Evolutionary conservation across 2,329 filamentous ascomycete genomes (phyloP).

Genomic region (Fusarium keratoplasticum): DNA sequence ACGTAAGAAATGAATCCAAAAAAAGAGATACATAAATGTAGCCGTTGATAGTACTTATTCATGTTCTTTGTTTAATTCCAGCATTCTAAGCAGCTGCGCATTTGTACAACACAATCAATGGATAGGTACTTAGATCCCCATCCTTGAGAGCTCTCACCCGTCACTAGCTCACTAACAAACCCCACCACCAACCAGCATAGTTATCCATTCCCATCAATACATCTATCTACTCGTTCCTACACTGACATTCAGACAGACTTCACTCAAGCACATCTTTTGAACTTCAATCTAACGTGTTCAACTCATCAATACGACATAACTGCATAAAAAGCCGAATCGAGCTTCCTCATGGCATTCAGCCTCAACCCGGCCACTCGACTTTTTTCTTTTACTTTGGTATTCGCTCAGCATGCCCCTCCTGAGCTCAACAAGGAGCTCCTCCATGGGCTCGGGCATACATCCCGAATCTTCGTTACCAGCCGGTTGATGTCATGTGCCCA

Average conservation of each 20-base stretch:
- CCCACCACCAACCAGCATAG: not conserved
- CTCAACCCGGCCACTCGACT: constrained; percentile 51
- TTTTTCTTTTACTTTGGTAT: constrained; percentile 49
- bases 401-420: constrained; percentile 48
- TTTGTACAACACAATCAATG: not conserved
- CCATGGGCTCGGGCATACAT: constrained; percentile 43
- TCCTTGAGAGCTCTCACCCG: not conserved
- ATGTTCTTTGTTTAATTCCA: not conserved
- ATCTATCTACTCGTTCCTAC: not conserved
- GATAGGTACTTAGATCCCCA: not conserved
- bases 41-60: not conserved
- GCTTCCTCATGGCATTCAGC: constrained; percentile 52
- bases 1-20: not conserved
- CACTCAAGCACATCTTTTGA: constrained; percentile 8
- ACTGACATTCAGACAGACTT: not conserved
- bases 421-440: constrained; percentile 41
- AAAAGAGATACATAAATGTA: not conserved
- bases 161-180: not conserved
- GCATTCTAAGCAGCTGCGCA: not conserved
- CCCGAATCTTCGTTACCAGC: constrained; percentile 49
- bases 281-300: constrained; percentile 52
- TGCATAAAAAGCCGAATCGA: constrained; percentile 55
- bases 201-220: not conserved
- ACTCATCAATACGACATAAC: constrained; percentile 58
- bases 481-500: constrained; percentile 57